Evolutionary conservation across 139 green algal genomes (phyloP), one percentile per base, ranked within the genome.

Genomic region (Chlamydomonas incerta): DNA sequence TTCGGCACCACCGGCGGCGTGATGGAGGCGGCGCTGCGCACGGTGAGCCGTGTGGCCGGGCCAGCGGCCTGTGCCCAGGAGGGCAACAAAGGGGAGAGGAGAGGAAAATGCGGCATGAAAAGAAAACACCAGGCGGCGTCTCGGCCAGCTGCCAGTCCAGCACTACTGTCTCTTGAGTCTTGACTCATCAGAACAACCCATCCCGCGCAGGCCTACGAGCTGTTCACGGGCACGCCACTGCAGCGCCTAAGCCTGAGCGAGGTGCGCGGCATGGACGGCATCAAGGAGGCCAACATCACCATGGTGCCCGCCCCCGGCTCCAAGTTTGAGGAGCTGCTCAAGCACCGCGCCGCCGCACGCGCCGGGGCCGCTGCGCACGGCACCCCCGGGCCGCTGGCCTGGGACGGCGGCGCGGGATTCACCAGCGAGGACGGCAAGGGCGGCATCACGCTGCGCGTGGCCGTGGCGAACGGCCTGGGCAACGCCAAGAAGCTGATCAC

Each of bases 1-100:
- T 96, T 96, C 72, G 93, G 93, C 79, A 94, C 93, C 33, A 95
- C 93, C n/a, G 93, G 93, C 29, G 93, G 93, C 62, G 93, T 96
- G 26, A 96, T 94, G 93, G 93, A 96, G 77, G 77, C 77, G 63
- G 77, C 77, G 26, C 77, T 84, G 77, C 77, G 77, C 77, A 84
- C 77, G 46, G 75, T 82, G 80, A 74, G 66, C 15, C 5, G 37
- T n/a, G n/a, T n/a, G n/a, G n/a, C n/a, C n/a, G n/a, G n/a, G n/a
- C n/a, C n/a, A n/a, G n/a, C n/a, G n/a, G n/a, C n/a, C n/a, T n/a
- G n/a, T n/a, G n/a, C n/a, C n/a, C n/a, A n/a, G n/a, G n/a, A n/a
- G n/a, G n/a, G n/a, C n/a, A n/a, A n/a, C n/a, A n/a, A n/a, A n/a
- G n/a, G n/a, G n/a, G n/a, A n/a, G n/a, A n/a, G n/a, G n/a, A n/a